A percentile compares a stretch with the other conserved stretches of the same genome.
Evolutionary conservation across 352 stramenopile genomes (phyloP).

Genomic region (Bremia lactucae): DNA sequence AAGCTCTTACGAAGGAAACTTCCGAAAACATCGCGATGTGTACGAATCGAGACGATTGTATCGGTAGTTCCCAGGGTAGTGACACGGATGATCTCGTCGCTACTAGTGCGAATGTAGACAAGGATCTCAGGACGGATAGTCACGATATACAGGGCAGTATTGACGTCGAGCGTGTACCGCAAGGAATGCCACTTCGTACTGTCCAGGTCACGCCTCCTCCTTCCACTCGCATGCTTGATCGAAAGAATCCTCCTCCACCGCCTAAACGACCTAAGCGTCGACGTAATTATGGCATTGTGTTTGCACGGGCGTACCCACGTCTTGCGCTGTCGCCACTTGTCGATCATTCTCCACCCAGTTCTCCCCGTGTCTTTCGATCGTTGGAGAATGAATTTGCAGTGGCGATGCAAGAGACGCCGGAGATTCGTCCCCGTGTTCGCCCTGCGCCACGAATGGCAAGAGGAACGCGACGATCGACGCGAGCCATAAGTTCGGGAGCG

Average conservation of each 20-base stretch:
- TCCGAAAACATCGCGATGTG: slow-evolving; percentile 13
- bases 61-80: slow-evolving; percentile 15
- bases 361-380: slow-evolving; percentile 44
- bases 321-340: slow-evolving; percentile 26
- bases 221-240: slow-evolving; percentile 54
- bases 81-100: slow-evolving; percentile 18
- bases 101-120: slow-evolving; percentile 15
- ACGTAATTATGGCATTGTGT: slow-evolving; percentile 20
- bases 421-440: slow-evolving; percentile 30
- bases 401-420: slow-evolving; percentile 44
- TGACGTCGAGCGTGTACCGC: slow-evolving; percentile 14
- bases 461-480: slow-evolving; percentile 25
- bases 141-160: slow-evolving; percentile 15
- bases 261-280: slow-evolving; percentile 25
- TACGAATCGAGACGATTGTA: slow-evolving; percentile 15
- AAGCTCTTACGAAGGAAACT: slow-evolving; percentile 14
- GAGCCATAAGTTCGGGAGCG: slow-evolving; percentile 22
- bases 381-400: slow-evolving; percentile 53
- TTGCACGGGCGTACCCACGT: slow-evolving; percentile 21
- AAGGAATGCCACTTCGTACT: slow-evolving; percentile 17
- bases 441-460: slow-evolving; percentile 40
- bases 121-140: slow-evolving; percentile 11
- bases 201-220: slow-evolving; percentile 53
- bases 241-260: slow-evolving; percentile 51
- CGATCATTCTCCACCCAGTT: slow-evolving; percentile 25